These are phyloP conservation scores for Globisporangium middletonii DNA, from an alignment of 352 stramenopile species.

Conservation along the genomic window DNA sequence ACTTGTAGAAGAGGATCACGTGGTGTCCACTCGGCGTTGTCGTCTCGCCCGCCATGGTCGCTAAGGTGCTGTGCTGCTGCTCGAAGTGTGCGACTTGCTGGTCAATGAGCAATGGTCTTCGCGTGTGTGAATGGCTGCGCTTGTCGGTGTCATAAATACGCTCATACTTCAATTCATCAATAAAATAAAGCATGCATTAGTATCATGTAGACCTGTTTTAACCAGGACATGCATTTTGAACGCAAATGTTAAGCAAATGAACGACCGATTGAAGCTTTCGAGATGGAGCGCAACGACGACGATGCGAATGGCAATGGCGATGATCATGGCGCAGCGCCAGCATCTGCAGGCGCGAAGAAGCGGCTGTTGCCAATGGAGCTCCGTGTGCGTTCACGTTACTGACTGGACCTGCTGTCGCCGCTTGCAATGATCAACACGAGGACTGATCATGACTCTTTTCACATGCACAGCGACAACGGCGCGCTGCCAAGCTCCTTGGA, in stretches of 20 bases:
- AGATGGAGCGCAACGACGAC: no score
- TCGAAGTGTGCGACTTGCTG: constrained; percentile 1
- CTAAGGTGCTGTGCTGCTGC: neutral
- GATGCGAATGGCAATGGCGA: no score
- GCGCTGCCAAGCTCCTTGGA: constrained; percentile 45
- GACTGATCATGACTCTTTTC: neutral
- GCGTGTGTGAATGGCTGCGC: no score
- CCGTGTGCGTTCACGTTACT: constrained; percentile 28
- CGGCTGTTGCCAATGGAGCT: constrained; percentile 66
- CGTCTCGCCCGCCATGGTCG: constrained; percentile 1
- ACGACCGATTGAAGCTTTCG: no score
- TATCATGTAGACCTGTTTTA: no score
- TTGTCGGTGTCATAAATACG: no score
- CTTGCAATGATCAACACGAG: neutral
- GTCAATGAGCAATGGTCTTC: neutral
- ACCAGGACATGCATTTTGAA: no score
- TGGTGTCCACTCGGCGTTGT: constrained; percentile 16
- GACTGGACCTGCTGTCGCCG: neutral
- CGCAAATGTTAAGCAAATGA: no score
- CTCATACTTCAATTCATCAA: no score
- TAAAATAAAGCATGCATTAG: no score
- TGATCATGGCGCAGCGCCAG: neutral
- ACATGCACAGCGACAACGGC: constrained; percentile 40
- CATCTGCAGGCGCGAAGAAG: constrained; percentile 32
- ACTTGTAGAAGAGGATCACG: constrained; percentile 82